phyloP scores from a whole-genome alignment of 2,329 filamentous ascomycete species.

The Elsinoe fawcettii region DNA sequence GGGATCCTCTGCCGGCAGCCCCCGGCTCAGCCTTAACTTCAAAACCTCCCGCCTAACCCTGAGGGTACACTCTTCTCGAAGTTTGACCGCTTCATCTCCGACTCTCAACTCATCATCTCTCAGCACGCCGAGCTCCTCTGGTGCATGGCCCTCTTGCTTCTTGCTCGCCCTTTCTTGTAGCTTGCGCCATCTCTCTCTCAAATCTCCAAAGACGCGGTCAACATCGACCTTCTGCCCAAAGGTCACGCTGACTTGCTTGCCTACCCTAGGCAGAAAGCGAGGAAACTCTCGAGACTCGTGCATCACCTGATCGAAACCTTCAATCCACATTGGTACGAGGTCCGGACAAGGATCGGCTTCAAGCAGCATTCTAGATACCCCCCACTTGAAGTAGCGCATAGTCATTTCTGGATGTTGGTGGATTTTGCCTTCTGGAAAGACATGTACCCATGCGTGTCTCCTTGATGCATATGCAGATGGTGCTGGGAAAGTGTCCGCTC shows the following conservation, averaged over 20 bases:
- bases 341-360: constrained; percentile 82
- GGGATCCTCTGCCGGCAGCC: constrained; percentile 72
- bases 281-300: constrained; percentile 72
- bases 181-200: constrained; percentile 65
- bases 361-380: constrained; percentile 80
- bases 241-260: constrained; percentile 61
- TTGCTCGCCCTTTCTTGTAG: constrained; percentile 50
- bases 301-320: constrained; percentile 85
- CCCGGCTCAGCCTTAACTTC: constrained; percentile 63
- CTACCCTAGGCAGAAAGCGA: constrained; percentile 67
- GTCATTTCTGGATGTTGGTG: constrained; percentile 73
- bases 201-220: constrained; percentile 67
- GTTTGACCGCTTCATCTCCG: constrained; percentile 63
- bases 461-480: constrained; percentile 65
- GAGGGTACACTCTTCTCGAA: constrained; percentile 72
- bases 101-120: constrained; percentile 60
- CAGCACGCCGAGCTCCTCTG: constrained; percentile 47
- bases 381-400: constrained; percentile 98
- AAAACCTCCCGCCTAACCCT: constrained; percentile 72
- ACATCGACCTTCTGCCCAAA: constrained; percentile 73
- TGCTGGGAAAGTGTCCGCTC: constrained; percentile 57
- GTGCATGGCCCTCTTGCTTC: constrained; percentile 32
- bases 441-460: constrained; percentile 78
- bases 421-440: constrained; percentile 92
- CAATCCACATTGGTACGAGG: constrained; percentile 88